Evolutionary conservation across 2,329 filamentous ascomycete species (phyloP).

Genomic region (Cadophora gregata): DNA sequence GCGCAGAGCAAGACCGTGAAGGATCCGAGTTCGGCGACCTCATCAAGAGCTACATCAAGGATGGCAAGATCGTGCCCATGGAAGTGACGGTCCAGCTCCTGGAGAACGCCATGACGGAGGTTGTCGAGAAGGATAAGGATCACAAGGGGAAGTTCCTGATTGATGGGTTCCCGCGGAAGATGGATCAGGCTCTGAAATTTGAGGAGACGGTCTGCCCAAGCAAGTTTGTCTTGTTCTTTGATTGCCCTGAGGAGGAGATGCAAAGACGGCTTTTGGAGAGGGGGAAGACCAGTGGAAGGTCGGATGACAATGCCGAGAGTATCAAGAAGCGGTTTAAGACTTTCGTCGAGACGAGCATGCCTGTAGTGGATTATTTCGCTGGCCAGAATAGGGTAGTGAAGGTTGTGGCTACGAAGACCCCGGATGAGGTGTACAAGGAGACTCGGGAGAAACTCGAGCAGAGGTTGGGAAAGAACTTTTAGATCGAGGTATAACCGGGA

Average conservation of each 20-base stretch:
- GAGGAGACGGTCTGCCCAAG: conserved; percentile 87
- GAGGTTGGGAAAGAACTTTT: conserved; percentile 55
- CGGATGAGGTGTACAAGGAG: conserved; percentile 65
- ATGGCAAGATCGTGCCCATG: conserved; percentile 98
- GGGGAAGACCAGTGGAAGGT: conserved; percentile 88
- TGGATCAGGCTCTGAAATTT: conserved; percentile 95
- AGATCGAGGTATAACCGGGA: conserved; percentile 25
- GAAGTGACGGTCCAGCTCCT: conserved; percentile 94
- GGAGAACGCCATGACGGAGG: conserved; percentile 87
- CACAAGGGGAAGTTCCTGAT: conserved; percentile 75
- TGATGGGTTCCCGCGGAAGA: conserved; percentile 90
- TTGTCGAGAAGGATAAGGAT: conserved; percentile 58
- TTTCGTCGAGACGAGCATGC: conserved; percentile 97
- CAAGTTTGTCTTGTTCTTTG: conserved; percentile 89
- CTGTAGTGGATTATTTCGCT: conserved; percentile 87
- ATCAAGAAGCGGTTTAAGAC: conserved; percentile 96
- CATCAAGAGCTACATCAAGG: conserved; percentile 91
- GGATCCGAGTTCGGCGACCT: conserved; percentile 90
- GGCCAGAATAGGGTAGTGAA: conserved; percentile 79
- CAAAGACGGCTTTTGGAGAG: conserved; percentile 81
- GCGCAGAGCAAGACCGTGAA: conserved; percentile 87
- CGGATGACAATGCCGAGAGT: conserved; percentile 93
- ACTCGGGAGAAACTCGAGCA: conserved; percentile 58
- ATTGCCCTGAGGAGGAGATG: conserved; percentile 91
- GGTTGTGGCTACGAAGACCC: conserved; percentile 72